These are phyloP conservation scores for Vicia faba DNA, from an alignment of 306 rosid species.

Conservation along the genomic window DNA sequence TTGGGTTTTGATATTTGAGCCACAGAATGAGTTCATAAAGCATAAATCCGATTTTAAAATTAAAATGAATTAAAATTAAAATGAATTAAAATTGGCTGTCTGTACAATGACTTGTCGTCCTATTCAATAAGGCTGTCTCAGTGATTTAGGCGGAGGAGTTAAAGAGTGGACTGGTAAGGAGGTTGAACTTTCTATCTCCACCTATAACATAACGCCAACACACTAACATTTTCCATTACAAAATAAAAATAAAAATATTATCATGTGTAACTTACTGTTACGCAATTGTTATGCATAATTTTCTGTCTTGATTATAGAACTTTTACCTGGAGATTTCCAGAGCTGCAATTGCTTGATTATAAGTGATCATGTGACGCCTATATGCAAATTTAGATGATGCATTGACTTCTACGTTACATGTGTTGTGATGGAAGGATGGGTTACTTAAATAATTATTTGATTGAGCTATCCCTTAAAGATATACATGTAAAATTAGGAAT, in stretches of 20 bases:
- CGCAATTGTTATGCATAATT: constrained; percentile 2
- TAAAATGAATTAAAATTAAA: constrained; percentile 1
- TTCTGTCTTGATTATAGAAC: not conserved
- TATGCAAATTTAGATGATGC: constrained; percentile 33
- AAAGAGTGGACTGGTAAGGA: not conserved
- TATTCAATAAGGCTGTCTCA: not conserved
- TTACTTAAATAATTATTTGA: constrained; percentile 20
- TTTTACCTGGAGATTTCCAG: constrained; percentile 12
- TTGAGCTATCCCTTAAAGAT: constrained; percentile 23
- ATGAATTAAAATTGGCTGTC: constrained; percentile 7
- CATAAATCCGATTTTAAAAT: constrained; percentile 28
- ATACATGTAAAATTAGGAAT: constrained; percentile 24
- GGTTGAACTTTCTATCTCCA: not conserved
- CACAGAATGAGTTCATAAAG: constrained; percentile 1
- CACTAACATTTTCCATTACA: not conserved
- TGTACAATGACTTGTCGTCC: not conserved
- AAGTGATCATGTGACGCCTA: constrained; percentile 22
- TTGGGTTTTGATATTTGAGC: constrained; percentile 17
- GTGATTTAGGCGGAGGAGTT: not conserved
- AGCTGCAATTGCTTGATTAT: constrained; percentile 24
- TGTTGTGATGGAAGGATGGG: constrained; percentile 9
- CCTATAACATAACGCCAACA: not conserved
- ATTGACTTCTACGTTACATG: constrained; percentile 22
- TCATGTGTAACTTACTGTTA: constrained; percentile 13
- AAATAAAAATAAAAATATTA: not conserved